These are phyloP conservation scores for Heteromeles arbutifolia DNA, from an alignment of 306 rosid genomes.

Conservation along the genomic window DNA sequence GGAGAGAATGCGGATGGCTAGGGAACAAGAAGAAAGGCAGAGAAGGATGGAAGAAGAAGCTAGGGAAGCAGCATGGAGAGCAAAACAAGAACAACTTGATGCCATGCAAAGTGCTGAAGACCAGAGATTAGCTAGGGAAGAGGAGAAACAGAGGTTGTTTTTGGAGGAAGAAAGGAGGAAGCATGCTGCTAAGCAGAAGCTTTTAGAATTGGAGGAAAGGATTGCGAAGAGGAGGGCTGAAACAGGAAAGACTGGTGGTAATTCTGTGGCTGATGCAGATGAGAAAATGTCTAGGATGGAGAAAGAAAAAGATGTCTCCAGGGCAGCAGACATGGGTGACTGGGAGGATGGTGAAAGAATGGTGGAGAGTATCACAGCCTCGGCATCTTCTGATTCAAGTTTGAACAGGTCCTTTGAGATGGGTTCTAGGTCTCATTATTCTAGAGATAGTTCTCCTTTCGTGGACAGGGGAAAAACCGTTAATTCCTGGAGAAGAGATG, in stretches of 20 bases:
- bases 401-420: slow-evolving; percentile 57
- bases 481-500: slow-evolving; percentile 78
- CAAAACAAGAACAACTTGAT: slow-evolving; percentile 75
- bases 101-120: slow-evolving; percentile 75
- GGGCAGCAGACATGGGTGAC: slow-evolving; percentile 55
- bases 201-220: slow-evolving; percentile 81
- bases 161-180: slow-evolving; percentile 92
- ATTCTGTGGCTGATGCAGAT: slow-evolving; percentile 36
- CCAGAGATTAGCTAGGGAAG: slow-evolving; percentile 72
- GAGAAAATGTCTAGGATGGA: slow-evolving; percentile 32
- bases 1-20: slow-evolving; percentile 55
- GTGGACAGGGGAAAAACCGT: slow-evolving; percentile 61
- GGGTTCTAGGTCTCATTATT: slow-evolving; percentile 54
- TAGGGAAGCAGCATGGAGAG: slow-evolving; percentile 93
- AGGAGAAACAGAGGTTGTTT: slow-evolving; percentile 60
- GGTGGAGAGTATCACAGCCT: slow-evolving; percentile 78
- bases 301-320: slow-evolving; percentile 53
- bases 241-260: slow-evolving; percentile 31
- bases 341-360: slow-evolving; percentile 96
- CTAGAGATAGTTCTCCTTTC: slow-evolving; percentile 50
- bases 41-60: slow-evolving; percentile 87
- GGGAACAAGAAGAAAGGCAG: slow-evolving; percentile 84
- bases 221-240: slow-evolving; percentile 86
- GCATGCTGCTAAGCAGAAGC: slow-evolving; percentile 88
- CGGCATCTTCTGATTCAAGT: slow-evolving; percentile 78